These are phyloP conservation scores for Penicillium crystallinum DNA, from an alignment of 495 filamentous ascomycete genomes.

Conservation along the genomic window DNA sequence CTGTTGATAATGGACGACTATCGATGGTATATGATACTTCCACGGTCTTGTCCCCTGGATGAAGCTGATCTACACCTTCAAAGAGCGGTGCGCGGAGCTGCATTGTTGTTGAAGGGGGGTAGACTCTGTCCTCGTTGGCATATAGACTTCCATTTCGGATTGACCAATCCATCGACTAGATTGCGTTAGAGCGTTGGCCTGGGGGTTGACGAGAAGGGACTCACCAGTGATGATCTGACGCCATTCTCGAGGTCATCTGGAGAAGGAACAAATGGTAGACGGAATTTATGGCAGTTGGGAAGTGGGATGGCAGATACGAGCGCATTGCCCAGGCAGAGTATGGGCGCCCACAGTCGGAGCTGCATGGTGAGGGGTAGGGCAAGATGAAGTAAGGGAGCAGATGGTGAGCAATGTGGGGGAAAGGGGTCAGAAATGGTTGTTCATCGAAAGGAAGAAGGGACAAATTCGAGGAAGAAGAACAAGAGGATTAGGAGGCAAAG, in stretches of 20 bases:
- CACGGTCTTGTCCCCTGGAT: slow-evolving; percentile 9
- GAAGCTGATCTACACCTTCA: slow-evolving; percentile 4
- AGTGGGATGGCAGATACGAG: slow-evolving; percentile 14
- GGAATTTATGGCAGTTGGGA: slow-evolving; percentile 20
- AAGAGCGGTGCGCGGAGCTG: slow-evolving; percentile 26
- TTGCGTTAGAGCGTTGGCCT: slow-evolving; percentile 1
- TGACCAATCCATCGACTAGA: slow-evolving; percentile 36
- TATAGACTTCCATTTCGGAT: slow-evolving; percentile 34
- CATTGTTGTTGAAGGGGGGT: slow-evolving; percentile 35
- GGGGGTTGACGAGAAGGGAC: background rate
- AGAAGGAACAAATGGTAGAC: slow-evolving; percentile 21
- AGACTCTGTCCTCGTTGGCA: slow-evolving; percentile 41
- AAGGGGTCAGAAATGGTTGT: too few relatives aligned
- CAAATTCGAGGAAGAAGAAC: background rate
- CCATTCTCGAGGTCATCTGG: slow-evolving; percentile 9
- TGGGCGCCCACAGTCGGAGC: slow-evolving; percentile 4
- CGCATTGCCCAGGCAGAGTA: slow-evolving; percentile 11
- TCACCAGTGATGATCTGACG: slow-evolving; percentile 22
- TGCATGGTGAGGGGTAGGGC: slow-evolving; percentile 21
- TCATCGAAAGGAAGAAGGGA: too few relatives aligned
- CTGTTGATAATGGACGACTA: slow-evolving; percentile 19
- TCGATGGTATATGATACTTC: slow-evolving; percentile 25
- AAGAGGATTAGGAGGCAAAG: too few relatives aligned
- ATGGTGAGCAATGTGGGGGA: background rate
- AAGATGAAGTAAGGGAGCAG: background rate